These are phyloP conservation scores for Phalaenopsis hybrid DNA, from an alignment of 116 monocot genomes.

Conservation along the genomic window DNA sequence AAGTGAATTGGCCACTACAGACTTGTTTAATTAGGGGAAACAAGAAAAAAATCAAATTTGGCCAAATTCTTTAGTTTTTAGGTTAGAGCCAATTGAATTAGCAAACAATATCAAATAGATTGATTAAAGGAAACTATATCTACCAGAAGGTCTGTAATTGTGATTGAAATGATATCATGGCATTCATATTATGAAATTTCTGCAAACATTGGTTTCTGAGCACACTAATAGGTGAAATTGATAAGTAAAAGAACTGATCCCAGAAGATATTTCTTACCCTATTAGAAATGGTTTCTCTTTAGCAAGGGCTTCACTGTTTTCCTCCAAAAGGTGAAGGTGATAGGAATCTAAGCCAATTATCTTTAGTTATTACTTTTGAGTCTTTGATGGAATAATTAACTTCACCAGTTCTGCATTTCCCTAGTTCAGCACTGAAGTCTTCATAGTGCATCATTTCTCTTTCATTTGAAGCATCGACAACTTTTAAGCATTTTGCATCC, in stretches of 20 bases:
- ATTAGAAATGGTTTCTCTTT: not conserved
- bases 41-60: too few relatives aligned
- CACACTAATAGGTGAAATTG: too few relatives aligned
- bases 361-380: not conserved
- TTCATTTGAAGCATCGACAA: not conserved
- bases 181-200: not conserved
- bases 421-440: not conserved
- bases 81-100: too few relatives aligned
- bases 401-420: slow-evolving; percentile 1
- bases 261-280: not conserved
- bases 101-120: too few relatives aligned
- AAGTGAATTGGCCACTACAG: too few relatives aligned
- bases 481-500: not conserved
- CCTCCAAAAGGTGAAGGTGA: too few relatives aligned
- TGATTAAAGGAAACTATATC: too few relatives aligned
- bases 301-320: not conserved
- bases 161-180: not conserved
- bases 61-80: too few relatives aligned
- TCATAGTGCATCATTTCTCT: not conserved
- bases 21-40: too few relatives aligned
- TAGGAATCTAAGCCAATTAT: not conserved
- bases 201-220: not conserved
- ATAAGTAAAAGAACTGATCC: too few relatives aligned
- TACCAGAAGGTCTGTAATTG: too few relatives aligned
- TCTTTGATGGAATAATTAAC: too few relatives aligned